Percentiles rank a stretch among this genome's conserved stretches.
Conservation (phyloP, 1,284 basidiomycete genomes). For the Kalmanozyma brasiliensis region DNA sequence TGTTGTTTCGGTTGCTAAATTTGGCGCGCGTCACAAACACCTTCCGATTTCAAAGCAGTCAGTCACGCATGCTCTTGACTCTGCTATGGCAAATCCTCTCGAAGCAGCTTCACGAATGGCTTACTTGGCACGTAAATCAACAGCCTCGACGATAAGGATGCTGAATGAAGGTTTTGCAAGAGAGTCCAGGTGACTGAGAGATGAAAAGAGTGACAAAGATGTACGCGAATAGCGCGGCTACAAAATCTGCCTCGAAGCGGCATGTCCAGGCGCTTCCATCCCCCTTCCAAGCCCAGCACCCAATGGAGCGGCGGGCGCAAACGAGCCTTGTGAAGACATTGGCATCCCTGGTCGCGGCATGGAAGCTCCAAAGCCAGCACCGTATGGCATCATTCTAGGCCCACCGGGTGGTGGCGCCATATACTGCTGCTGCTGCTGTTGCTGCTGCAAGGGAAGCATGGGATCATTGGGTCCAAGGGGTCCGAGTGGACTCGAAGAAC, state of each 20-base stretch:
- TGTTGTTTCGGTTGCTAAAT: not conserved
- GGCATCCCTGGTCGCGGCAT: conserved; percentile 31
- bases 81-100: too few relatives aligned
- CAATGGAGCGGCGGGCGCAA: conserved; percentile 24
- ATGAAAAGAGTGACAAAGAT: conserved; percentile 2
- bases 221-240: not conserved
- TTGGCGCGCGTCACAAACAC: conserved; percentile 1
- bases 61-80: too few relatives aligned
- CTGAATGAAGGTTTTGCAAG: not conserved
- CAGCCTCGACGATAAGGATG: too few relatives aligned
- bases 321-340: conserved; percentile 29
- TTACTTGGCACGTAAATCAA: too few relatives aligned
- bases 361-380: conserved; percentile 28
- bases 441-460: conserved; percentile 21
- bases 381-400: conserved; percentile 25
- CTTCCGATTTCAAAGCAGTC: too few relatives aligned
- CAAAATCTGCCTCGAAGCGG: conserved; percentile 22
- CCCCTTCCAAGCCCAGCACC: conserved; percentile 29
- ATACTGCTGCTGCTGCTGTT: conserved; percentile 19
- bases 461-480: conserved; percentile 37
- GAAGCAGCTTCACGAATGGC: too few relatives aligned
- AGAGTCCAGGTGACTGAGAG: conserved; percentile 2
- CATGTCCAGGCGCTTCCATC: conserved; percentile 13
- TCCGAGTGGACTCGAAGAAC: conserved; percentile 23
- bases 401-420: conserved; percentile 2